Base-by-base conservation (phyloP, 2,329 filamentous ascomycete species). In the Talaromyces verruculosus region DNA sequence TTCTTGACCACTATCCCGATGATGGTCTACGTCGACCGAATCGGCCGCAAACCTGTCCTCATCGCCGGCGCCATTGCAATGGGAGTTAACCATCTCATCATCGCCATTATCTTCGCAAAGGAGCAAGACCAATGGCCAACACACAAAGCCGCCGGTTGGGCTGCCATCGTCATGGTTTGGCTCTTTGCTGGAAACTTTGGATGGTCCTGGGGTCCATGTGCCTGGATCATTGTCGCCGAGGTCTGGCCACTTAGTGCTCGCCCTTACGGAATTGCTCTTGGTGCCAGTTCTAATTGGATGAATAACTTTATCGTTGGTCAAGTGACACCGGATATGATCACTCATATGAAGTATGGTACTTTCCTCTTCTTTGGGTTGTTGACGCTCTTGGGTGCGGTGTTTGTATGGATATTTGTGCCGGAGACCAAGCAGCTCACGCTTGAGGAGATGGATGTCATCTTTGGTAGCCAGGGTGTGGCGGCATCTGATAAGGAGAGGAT, bases 151-250 rank as follows among this genome's bases (percentile, higher is more conserved):
- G 88, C 88, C 0, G 89, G 89, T 1, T 92, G 90, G 90, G 89
- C 80, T 5, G 84, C 88, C 0, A 88, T 84, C 3, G 78, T 70
- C 10, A 73, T 78, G 67, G 72, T 77, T 2, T 92, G 89, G 89
- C 80, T 91, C 0, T 91, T 90, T 68, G 87, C 91, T 17, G 80
- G 90, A 15, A 85, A 90, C 75, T 92, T 92, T 70, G 90, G 88
- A 39, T 91, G 91, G 73, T 87, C 84, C 0, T 91, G 89, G 89
- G 89, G 89, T 0, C 89, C 89, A 2, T 89, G 87, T 71, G 85
- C 88, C 0, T 92, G 90, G 90, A 90, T 91, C 67, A 83, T 93
- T 64, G 84, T 91, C 1, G 86, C 89, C 1, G 90, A 92, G 77
- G 87, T 93, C 49, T 93, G 88, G 87, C 90, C 90, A 0, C 78